Conservation (phyloP, 2,329 filamentous ascomycete genomes). For the Fusarium mundagurra region DNA sequence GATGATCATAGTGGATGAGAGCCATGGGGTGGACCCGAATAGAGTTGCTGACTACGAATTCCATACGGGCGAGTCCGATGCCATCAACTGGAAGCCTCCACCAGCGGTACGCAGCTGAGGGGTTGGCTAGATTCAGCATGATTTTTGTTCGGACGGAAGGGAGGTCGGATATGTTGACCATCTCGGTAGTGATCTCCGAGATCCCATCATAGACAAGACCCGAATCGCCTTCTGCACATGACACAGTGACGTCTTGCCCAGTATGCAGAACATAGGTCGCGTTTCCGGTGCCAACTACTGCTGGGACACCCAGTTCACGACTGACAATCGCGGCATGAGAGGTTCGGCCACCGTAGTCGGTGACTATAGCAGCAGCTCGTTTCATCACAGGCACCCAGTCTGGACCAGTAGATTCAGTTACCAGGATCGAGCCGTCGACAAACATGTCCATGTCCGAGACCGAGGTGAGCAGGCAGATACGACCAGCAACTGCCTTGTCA, state of each 20-base stretch:
- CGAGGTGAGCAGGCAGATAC: slow-evolving; percentile 46
- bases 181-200: slow-evolving; percentile 46
- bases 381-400: slow-evolving; percentile 54
- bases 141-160: slow-evolving; percentile 43
- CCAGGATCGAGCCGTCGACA: slow-evolving; percentile 47
- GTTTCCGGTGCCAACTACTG: slow-evolving; percentile 49
- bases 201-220: slow-evolving; percentile 51
- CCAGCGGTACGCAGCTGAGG: slow-evolving; percentile 51
- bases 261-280: slow-evolving; percentile 50
- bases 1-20: slow-evolving; percentile 46
- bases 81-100: slow-evolving; percentile 52
- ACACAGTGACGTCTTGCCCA: slow-evolving; percentile 51
- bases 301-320: slow-evolving; percentile 51
- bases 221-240: slow-evolving; percentile 50
- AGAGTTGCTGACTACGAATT: slow-evolving; percentile 51
- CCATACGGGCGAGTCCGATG: slow-evolving; percentile 53
- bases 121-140: slow-evolving; percentile 53
- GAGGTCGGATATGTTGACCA: slow-evolving; percentile 43
- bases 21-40: slow-evolving; percentile 52
- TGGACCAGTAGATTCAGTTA: slow-evolving; percentile 49
- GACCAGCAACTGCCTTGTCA: slow-evolving; percentile 47
- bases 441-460: slow-evolving; percentile 47
- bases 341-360: slow-evolving; percentile 50
- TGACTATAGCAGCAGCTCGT: slow-evolving; percentile 49
- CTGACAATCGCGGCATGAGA: slow-evolving; percentile 55